Percentiles rank a stretch among this genome's conserved stretches.
phyloP scores from a whole-genome alignment of 83 land plant genomes.

The Picea abies region DNA sequence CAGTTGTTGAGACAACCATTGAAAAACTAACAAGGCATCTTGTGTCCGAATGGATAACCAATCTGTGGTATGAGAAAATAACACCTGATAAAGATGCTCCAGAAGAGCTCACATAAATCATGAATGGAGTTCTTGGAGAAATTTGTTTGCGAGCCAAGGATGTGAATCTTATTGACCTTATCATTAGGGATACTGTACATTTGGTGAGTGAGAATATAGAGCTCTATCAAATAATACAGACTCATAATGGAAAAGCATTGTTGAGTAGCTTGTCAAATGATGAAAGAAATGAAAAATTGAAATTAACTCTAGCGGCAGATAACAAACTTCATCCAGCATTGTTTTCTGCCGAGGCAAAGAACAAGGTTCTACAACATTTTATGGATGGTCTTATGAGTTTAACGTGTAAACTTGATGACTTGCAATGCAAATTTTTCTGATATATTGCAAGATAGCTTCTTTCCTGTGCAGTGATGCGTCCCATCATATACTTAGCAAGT shows the following conservation, averaged over 20 bases:
- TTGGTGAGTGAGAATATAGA: conserved; percentile 72
- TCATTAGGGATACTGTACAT: conserved; percentile 79
- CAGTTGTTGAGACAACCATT: conserved; percentile 87
- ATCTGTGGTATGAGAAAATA: conserved; percentile 88
- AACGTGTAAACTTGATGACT: conserved; percentile 73
- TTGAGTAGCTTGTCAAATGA: conserved; percentile 52
- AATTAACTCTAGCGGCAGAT: conserved; percentile 49
- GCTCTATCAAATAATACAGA: conserved; percentile 62
- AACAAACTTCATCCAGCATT: conserved; percentile 93
- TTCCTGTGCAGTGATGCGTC: conserved; percentile 95
- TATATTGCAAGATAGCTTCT: conserved; percentile 80
- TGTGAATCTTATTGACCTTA: conserved; percentile 87
- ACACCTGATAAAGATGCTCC: conserved; percentile 94
- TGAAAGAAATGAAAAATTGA: conserved; percentile 63
- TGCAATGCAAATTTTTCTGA: conserved; percentile 72
- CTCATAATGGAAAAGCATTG: conserved; percentile 48
- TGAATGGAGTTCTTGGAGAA: conserved; percentile 87
- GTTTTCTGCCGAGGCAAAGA: conserved; percentile 78
- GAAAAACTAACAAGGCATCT: conserved; percentile 81
- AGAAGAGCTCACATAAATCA: conserved; percentile 72
- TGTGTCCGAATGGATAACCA: conserved; percentile 86
- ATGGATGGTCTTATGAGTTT: conserved; percentile 79
- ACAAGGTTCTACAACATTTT: conserved; percentile 89
- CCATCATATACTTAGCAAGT: conserved; percentile 79
- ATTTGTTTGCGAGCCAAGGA: conserved; percentile 72